Conservation (phyloP, 371 early-diverging fungal species). For the Lichtheimia corymbifera region DNA sequence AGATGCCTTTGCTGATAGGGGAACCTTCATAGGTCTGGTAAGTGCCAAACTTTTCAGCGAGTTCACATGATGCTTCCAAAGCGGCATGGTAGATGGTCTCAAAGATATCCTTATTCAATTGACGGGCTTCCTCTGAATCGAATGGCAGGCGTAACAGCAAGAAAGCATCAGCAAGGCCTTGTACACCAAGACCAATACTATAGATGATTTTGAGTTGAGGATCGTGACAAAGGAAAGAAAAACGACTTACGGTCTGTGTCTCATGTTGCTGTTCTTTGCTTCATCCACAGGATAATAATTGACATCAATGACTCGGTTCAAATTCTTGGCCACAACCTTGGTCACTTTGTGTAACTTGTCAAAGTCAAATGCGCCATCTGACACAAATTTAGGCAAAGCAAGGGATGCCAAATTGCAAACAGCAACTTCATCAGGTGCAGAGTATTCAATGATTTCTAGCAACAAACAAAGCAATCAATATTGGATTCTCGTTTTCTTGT, state of each 20-base stretch:
- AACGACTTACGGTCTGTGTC: conserved; percentile 80
- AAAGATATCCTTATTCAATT: conserved; percentile 91
- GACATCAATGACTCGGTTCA: conserved; percentile 97
- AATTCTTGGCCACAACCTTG: conserved; percentile 86
- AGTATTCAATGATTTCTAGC: conserved; percentile 98
- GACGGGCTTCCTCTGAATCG: conserved; percentile 86
- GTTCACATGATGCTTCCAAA: conserved; percentile 90
- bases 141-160: conserved; percentile 93
- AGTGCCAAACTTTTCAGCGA: conserved; percentile 81
- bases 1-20: conserved; percentile 87
- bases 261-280: conserved; percentile 85
- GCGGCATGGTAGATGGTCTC: conserved; percentile 99
- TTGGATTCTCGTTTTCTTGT: not conserved
- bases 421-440: conserved; percentile 94
- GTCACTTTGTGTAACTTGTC: conserved; percentile 63
- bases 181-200: conserved; percentile 94
- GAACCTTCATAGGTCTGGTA: conserved; percentile 93
- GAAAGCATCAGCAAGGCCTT: conserved; percentile 98
- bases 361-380: conserved; percentile 54
- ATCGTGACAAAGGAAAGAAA: too few species aligned
- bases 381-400: conserved; percentile 91
- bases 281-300: conserved; percentile 97
- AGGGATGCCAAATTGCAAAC: conserved; percentile 99
- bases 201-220: not conserved
- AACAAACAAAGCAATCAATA: not conserved